Base-by-base conservation (phyloP, 2,329 filamentous ascomycete genomes). In the Blastomyces parvus region DNA sequence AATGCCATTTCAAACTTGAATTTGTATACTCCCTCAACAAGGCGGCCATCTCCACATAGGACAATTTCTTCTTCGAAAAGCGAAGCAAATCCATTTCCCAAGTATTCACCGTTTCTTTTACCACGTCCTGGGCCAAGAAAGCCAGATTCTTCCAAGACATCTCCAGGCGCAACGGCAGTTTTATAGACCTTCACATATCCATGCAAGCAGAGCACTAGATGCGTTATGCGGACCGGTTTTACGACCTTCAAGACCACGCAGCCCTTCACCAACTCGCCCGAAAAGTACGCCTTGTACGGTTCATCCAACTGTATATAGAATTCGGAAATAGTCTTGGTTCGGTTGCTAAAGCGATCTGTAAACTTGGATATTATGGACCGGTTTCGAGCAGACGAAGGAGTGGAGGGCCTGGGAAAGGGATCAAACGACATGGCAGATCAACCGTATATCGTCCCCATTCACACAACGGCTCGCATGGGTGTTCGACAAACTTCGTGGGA, bases 181-280 rank as follows among this genome's bases (percentile, higher is more conserved):
- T 85, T 86, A 74, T 82, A 86, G 19, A 87, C 85, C 71, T 86
- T 85, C 59, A 84, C 85, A 72, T 82, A 85, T 27, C 85, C 85
- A 76, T 87, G 84, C 65, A 88, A 74, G 69, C 82, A 84, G 40
- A 87, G 78, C 14, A 85, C 83, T 33, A 88, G 75, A 74, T 88
- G 85, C 9, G 85, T 87, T 65, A 87, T 82, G 62, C 85, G 78
- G 65, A 85, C 76, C 36, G 85, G 83, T 68, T 85, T 85, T 57
- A 82, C 73, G 53, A 87, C 81, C 64, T 83, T 85, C 66, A 88
- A 74, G 60, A 83, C 76, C 30, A 87, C 83, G 22, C 80, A 81
- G 30, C 85, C 85, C 64, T 81, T 84, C 62, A 87, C 82, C n/a
- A 78, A 71, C 71, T 87, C 85, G 19, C 85, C 85, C 0, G 84